Evolutionary conservation across 2,329 filamentous ascomycete genomes (phyloP), one percentile per base, ranked within the genome.

Genomic region (Xylariaceae sp.): DNA sequence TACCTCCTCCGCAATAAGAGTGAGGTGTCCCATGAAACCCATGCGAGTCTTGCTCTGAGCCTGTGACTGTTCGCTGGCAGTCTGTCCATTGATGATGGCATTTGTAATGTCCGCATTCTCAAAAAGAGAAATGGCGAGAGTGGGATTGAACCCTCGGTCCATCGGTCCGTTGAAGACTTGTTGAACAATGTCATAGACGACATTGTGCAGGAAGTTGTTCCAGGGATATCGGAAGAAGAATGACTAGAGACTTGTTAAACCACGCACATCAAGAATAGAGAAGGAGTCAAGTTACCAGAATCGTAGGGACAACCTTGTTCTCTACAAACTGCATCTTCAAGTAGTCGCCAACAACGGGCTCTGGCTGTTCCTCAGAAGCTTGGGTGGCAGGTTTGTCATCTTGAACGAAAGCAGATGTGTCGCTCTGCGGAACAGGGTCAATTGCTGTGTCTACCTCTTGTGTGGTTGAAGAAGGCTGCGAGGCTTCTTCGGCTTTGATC

Each of bases 181-280:
- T 70, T 99, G 94, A 41, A 99, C 90, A 65, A 99, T 92, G 69
- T 99, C 94, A 68, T 99, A 99, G 44, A 99, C 94, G 41, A 99
- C 94, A 66, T 99, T 99, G 73, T 99, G 94, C 42, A 99, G 80
- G 67, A 99, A 99, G 70, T 99, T 99, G 72, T 99, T 99, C 94
- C 94, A 99, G 1, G 94, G 93, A 66, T 97, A 99, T 54, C 88
- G 85, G 76, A 99, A 99, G 74, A 99, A 99, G 76, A 97, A 97
- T 51, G 91, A 89, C 90, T 95, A 11, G 52, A 31, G 22, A 5
- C 41, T 56, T 57, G 53, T 63, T 56, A 64, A 60, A 47, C 47
- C 42, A 43, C 18, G n/a, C 19, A 34, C 13, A 9, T 60, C 28
- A n/a, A 28, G 12, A 45, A 17, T 34, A 4, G 40, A 33, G 39